Conservation (phyloP, 1,139 yeast species). For the Pichia sp. region DNA sequence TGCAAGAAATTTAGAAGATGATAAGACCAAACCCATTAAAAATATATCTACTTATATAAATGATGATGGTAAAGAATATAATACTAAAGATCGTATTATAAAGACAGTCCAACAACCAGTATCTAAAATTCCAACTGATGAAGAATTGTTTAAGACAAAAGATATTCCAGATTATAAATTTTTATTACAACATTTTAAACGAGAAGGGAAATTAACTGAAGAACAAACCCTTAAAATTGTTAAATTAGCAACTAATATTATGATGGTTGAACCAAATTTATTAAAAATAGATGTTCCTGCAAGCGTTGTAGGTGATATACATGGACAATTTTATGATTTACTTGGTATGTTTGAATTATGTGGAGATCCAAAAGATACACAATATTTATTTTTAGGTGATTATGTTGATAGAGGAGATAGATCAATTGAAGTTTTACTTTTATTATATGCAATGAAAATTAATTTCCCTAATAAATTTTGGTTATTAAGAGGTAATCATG, state of each 20-base stretch:
- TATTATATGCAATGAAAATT: slow-evolving; percentile 73
- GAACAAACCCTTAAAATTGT: slow-evolving; percentile 68
- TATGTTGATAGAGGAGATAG: slow-evolving; percentile 97
- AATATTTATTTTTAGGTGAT: slow-evolving; percentile 89
- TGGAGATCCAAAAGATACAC: slow-evolving; percentile 74
- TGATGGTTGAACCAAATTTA: slow-evolving; percentile 70
- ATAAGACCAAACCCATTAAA: background rate
- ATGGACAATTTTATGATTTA: slow-evolving; percentile 90
- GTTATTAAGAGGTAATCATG: slow-evolving; percentile 92
- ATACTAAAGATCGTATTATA: slow-evolving; percentile 65
- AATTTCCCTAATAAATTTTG: slow-evolving; percentile 63
- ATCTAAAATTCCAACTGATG: slow-evolving; percentile 56
- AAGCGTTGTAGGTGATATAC: slow-evolving; percentile 94
- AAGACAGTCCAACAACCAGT: slow-evolving; percentile 64
- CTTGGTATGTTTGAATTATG: slow-evolving; percentile 91
- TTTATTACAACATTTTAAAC: slow-evolving; percentile 64
- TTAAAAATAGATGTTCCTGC: slow-evolving; percentile 84
- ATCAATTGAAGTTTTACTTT: slow-evolving; percentile 90
- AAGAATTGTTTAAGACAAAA: slow-evolving; percentile 53
- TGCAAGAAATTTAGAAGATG: slow-evolving; percentile 31
- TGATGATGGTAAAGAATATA: slow-evolving; percentile 60
- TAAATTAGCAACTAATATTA: slow-evolving; percentile 54
- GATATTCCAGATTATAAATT: slow-evolving; percentile 72
- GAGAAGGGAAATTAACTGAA: slow-evolving; percentile 75
- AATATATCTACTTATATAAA: slow-evolving; percentile 35